phyloP scores from a whole-genome alignment of 2,329 filamentous ascomycete genomes.

The Fonsecaea monophora region DNA sequence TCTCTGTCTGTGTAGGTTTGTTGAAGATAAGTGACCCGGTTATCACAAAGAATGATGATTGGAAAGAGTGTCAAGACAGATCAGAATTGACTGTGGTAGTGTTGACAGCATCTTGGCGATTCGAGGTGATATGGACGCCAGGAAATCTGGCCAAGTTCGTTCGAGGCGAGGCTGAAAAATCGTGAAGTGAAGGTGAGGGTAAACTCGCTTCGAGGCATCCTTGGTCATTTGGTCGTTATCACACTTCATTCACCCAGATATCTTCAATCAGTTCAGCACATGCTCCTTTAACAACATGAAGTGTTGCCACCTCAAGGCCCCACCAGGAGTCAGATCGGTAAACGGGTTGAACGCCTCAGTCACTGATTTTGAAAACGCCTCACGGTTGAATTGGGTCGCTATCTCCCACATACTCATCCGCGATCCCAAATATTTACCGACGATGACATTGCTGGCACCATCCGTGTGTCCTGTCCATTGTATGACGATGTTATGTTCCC shows the following conservation, averaged over 20 bases:
- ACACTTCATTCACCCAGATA: background rate
- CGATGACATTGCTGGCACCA: background rate
- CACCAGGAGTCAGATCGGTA: background rate
- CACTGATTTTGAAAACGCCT: background rate
- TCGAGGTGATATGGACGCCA: constrained; percentile 4
- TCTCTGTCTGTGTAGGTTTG: constrained; percentile 30
- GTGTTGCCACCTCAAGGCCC: background rate
- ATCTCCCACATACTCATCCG: background rate
- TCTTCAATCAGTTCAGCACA: background rate
- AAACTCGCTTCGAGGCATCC: background rate
- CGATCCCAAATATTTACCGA: background rate
- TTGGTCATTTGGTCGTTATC: background rate
- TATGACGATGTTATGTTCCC: too few relatives aligned
- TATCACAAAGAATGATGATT: constrained; percentile 23
- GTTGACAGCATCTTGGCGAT: constrained; percentile 12
- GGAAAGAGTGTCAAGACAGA: background rate
- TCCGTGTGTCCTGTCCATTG: background rate
- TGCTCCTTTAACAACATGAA: background rate
- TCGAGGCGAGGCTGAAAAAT: background rate
- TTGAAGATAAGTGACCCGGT: background rate
- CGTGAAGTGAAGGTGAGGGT: background rate
- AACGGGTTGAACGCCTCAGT: background rate
- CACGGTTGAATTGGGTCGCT: background rate
- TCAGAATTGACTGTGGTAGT: constrained; percentile 1
- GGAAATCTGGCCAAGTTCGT: background rate